Evolutionary conservation across 768 basidiomycete genomes (phyloP).

Genomic region (Hericium erinaceus): DNA sequence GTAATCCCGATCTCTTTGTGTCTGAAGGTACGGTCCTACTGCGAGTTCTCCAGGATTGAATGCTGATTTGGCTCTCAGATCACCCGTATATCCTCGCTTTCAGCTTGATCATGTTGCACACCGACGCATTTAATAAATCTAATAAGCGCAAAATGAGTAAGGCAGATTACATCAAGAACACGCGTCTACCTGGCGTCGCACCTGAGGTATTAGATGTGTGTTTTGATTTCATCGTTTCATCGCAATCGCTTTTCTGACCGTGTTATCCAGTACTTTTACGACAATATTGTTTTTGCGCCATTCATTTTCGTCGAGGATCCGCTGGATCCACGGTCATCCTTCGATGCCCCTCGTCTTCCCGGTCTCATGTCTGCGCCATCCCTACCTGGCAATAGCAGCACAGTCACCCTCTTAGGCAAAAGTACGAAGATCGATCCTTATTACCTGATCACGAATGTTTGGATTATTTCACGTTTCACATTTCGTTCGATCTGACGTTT

Average conservation of each 20-base stretch:
- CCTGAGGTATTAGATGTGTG: constrained; percentile 81
- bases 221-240: background rate
- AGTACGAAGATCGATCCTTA: constrained; percentile 82
- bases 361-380: constrained; percentile 22
- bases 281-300: constrained; percentile 92
- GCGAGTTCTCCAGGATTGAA: background rate
- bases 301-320: constrained; percentile 97
- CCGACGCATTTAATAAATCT: constrained; percentile 95
- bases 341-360: constrained; percentile 18
- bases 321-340: constrained; percentile 36
- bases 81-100: constrained; percentile 95
- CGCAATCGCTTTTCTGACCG: background rate
- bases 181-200: constrained; percentile 73
- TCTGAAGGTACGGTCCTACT: constrained; percentile 49
- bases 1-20: constrained; percentile 74
- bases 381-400: constrained; percentile 19
- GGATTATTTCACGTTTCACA: background rate
- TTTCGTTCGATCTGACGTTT: background rate
- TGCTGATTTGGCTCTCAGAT: constrained; percentile 38
- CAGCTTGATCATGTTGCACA: constrained; percentile 97
- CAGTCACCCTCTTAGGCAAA: constrained; percentile 39
- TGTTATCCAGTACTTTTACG: constrained; percentile 72
- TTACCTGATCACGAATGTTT: constrained; percentile 77
- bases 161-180: constrained; percentile 89
- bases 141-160: constrained; percentile 98